phyloP scores from a whole-genome alignment of 441 rosid genomes.

The Adansonia rubrostipa region DNA sequence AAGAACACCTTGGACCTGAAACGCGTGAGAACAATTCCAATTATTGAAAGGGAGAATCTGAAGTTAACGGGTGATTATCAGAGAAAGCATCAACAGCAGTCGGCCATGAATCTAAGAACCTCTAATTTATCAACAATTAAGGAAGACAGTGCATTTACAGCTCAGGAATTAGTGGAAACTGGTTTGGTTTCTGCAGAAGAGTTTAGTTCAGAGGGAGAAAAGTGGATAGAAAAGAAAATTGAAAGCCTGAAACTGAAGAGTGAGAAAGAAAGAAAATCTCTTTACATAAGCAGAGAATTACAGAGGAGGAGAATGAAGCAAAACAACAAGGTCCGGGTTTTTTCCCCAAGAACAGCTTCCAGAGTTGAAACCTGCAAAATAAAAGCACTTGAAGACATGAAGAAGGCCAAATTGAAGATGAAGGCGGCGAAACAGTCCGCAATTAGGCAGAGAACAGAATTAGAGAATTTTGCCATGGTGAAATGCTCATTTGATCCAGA shows the following conservation, averaged over 20 bases:
- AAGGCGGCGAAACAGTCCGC: slow-evolving; percentile 44
- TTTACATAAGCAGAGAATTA: slow-evolving; percentile 60
- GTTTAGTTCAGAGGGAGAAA: slow-evolving; percentile 43
- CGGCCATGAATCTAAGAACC: slow-evolving; percentile 32
- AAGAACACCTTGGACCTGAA: slow-evolving; percentile 17
- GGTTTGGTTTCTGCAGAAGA: slow-evolving; percentile 27
- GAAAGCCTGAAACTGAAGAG: slow-evolving; percentile 50
- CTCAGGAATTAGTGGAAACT: slow-evolving; percentile 23
- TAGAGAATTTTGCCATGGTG: slow-evolving; percentile 75
- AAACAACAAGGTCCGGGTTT: slow-evolving; percentile 50
- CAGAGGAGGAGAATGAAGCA: slow-evolving; percentile 51
- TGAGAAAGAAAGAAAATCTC: slow-evolving; percentile 73
- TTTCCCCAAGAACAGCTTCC: slow-evolving; percentile 62
- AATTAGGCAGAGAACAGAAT: slow-evolving; percentile 32
- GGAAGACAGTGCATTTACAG: slow-evolving; percentile 31
- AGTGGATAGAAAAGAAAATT: slow-evolving; percentile 47
- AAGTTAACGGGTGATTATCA: slow-evolving; percentile 23
- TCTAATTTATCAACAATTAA: slow-evolving; percentile 30
- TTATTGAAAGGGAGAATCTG: slow-evolving; percentile 23
- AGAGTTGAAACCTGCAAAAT: slow-evolving; percentile 58
- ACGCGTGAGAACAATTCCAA: not conserved
- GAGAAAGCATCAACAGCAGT: slow-evolving; percentile 19
- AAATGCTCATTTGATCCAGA: slow-evolving; percentile 77
- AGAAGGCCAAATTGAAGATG: slow-evolving; percentile 56
- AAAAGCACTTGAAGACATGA: slow-evolving; percentile 68